These are phyloP conservation scores for Selenicereus undatus DNA, from an alignment of 148 eudicot genomes.

Conservation along the genomic window DNA sequence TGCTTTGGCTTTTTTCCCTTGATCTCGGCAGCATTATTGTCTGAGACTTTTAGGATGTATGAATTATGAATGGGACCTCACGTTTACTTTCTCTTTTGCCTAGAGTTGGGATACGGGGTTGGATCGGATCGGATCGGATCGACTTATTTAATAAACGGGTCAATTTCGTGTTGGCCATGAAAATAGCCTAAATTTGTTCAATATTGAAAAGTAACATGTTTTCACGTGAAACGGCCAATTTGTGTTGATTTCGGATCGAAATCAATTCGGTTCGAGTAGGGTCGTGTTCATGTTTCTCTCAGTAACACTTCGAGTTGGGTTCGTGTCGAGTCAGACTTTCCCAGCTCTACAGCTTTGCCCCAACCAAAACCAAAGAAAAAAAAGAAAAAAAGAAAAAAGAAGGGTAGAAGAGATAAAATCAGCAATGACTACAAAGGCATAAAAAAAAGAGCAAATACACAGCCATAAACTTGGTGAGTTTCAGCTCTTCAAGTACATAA, in stretches of 20 bases:
- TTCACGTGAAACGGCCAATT: too few relatives aligned
- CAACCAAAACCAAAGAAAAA: not conserved
- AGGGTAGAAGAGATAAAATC: not conserved
- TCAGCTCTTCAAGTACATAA: not conserved
- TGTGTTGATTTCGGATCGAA: too few relatives aligned
- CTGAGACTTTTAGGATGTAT: not conserved
- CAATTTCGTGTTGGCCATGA: too few relatives aligned
- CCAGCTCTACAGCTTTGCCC: not conserved
- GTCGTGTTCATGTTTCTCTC: too few relatives aligned
- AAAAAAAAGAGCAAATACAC: not conserved
- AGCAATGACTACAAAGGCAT: not conserved
- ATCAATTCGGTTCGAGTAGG: too few relatives aligned
- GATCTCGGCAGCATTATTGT: slow-evolving; percentile 15
- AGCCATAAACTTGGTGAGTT: not conserved
- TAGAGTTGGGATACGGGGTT: too few relatives aligned
- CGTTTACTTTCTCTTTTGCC: not conserved
- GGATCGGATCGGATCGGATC: too few relatives aligned
- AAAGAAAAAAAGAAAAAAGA: not conserved
- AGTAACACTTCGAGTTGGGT: too few relatives aligned
- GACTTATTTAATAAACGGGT: too few relatives aligned
- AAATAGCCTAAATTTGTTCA: too few relatives aligned
- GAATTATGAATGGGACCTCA: slow-evolving; percentile 3
- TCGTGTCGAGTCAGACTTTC: too few relatives aligned
- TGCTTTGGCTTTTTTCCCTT: slow-evolving; percentile 20
- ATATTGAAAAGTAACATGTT: too few relatives aligned